Evolutionary conservation across 306 rosid genomes (phyloP).

Genomic region (Citrullus mucosospermus): DNA sequence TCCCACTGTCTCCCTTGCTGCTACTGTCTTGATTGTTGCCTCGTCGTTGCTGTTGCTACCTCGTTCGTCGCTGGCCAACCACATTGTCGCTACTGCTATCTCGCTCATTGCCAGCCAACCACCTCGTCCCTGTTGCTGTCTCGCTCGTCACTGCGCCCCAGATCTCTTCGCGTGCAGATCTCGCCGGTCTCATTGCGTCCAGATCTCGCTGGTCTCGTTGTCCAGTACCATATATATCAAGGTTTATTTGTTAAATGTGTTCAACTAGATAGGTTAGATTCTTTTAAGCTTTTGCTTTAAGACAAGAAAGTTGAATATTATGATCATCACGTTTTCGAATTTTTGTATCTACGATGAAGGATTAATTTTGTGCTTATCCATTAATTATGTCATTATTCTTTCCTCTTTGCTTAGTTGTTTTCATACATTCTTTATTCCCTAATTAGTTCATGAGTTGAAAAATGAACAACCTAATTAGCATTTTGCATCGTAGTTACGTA

Average conservation of each 20-base stretch:
- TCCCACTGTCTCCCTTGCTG: too few relatives aligned
- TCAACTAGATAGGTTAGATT: not conserved
- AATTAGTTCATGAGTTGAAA: not conserved
- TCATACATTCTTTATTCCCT: not conserved
- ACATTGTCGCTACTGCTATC: too few relatives aligned
- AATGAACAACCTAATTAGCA: not conserved
- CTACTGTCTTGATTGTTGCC: too few relatives aligned
- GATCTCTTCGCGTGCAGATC: too few relatives aligned
- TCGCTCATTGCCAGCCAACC: too few relatives aligned
- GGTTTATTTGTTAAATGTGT: not conserved
- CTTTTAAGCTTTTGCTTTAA: not conserved
- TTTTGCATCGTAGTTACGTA: not conserved
- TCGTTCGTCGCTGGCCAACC: too few relatives aligned
- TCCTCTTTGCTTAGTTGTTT: not conserved
- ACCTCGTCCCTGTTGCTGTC: too few relatives aligned
- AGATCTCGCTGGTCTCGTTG: too few relatives aligned
- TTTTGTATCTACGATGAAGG: not conserved
- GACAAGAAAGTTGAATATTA: not conserved
- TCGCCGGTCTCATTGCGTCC: too few relatives aligned
- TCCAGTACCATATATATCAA: too few relatives aligned
- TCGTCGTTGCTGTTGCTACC: too few relatives aligned
- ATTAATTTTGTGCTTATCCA: not conserved
- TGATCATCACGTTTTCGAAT: not conserved
- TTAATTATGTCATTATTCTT: not conserved
- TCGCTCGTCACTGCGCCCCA: too few relatives aligned